Conservation (phyloP, 2,329 filamentous ascomycete species). For the Phaeoacremonium minimum region DNA sequence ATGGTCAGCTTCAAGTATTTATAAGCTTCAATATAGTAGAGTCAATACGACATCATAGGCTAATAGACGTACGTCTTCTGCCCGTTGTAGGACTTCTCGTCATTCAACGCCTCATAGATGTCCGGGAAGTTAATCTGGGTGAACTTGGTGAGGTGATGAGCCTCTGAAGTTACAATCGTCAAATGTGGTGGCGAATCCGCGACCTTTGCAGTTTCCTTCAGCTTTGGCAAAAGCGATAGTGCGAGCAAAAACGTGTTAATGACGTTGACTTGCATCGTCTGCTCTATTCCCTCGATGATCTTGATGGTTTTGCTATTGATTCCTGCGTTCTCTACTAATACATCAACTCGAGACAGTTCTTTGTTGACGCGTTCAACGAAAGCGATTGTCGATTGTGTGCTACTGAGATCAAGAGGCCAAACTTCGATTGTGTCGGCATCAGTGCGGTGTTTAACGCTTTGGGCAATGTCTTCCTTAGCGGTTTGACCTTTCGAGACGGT, state of each 20-base stretch:
- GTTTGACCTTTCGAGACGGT: slow-evolving; percentile 26
- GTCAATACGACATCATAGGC: no score
- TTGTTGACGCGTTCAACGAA: no score
- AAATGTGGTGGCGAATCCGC: no score
- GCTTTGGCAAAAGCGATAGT: slow-evolving; percentile 33
- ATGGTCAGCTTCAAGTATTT: no score
- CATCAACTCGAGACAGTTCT: slow-evolving; percentile 34
- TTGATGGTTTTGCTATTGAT: slow-evolving; percentile 13
- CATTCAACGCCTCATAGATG: slow-evolving; percentile 28
- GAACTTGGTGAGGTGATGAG: slow-evolving; percentile 27
- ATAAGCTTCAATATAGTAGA: no score
- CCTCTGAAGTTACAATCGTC: slow-evolving; percentile 33
- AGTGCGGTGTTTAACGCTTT: slow-evolving; percentile 14
- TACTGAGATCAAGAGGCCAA: slow-evolving; percentile 45
- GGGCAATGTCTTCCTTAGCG: slow-evolving; percentile 32
- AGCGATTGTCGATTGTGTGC: slow-evolving; percentile 37
- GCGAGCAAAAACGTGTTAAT: slow-evolving; percentile 40
- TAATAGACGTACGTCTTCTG: no score
- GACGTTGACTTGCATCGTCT: slow-evolving; percentile 40
- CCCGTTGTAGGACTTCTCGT: slow-evolving; percentile 15
- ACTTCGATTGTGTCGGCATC: slow-evolving; percentile 36
- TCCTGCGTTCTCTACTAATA: slow-evolving; percentile 37
- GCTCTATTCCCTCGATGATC: slow-evolving; percentile 20
- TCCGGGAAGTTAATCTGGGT: slow-evolving; percentile 20
- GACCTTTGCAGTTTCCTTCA: slow-evolving; percentile 30